A percentile compares a stretch with the other conserved stretches of the same genome.
These are phyloP conservation scores for Prunus padus DNA, from an alignment of 306 rosid genomes.

Conservation along the genomic window DNA sequence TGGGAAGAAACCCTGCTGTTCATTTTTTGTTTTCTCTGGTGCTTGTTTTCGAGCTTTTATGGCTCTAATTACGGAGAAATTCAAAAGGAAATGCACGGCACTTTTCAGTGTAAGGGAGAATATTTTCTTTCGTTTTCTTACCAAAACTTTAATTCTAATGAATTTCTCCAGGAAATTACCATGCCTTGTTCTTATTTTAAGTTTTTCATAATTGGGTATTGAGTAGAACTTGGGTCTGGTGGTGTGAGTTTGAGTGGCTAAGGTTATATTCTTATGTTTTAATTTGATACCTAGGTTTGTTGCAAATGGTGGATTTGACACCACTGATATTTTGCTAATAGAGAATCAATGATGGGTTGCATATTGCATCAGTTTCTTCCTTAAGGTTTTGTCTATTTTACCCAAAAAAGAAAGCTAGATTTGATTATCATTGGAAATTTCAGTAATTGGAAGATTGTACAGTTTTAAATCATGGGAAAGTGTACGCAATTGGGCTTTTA, in stretches of 20 bases:
- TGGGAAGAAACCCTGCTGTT: conserved; percentile 55
- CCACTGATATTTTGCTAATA: neutral
- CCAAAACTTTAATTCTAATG: neutral
- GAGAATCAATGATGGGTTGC: neutral
- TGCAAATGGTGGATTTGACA: neutral
- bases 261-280: neutral
- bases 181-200: neutral
- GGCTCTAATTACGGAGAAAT: conserved; percentile 47
- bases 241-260: neutral
- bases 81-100: conserved; percentile 50
- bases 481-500: neutral
- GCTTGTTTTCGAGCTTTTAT: conserved; percentile 46
- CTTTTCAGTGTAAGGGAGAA: conserved; percentile 59
- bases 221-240: neutral
- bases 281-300: neutral
- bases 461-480: neutral
- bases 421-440: neutral
- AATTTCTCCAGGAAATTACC: neutral
- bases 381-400: neutral
- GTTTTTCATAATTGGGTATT: neutral
- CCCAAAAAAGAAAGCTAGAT: neutral
- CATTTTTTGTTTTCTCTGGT: conserved; percentile 53
- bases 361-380: neutral
- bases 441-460: neutral
- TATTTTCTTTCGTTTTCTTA: conserved; percentile 4